phyloP scores from a whole-genome alignment of 2,329 filamentous ascomycete genomes.

The Immersiporthe knoxdaviesiana region DNA sequence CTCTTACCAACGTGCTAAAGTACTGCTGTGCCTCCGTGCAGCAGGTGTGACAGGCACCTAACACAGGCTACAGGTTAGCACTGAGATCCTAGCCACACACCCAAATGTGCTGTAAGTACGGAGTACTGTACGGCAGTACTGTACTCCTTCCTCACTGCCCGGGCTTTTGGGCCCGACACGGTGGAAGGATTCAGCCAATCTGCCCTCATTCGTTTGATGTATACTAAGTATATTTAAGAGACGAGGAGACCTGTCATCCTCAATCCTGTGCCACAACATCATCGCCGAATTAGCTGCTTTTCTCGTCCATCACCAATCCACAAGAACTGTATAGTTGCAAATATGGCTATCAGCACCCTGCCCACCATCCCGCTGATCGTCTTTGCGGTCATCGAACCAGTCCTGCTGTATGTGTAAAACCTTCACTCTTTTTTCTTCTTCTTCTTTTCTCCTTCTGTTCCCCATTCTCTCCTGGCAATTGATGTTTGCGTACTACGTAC shows the following conservation, averaged over 20 bases:
- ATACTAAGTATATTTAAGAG: neutral
- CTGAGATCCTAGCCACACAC: neutral
- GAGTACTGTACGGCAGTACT: neutral
- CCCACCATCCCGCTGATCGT: constrained; percentile 19
- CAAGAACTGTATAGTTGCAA: neutral
- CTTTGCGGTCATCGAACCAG: constrained; percentile 16
- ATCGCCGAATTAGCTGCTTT: neutral
- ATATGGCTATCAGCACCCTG: constrained; percentile 17
- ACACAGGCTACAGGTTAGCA: neutral
- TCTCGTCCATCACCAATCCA: neutral
- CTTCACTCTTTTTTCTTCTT: too few species aligned
- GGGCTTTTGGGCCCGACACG: too few species aligned
- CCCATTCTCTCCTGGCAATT: neutral
- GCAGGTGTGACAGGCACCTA: neutral
- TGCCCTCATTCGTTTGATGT: neutral
- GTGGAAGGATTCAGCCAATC: neutral
- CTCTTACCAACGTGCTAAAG: neutral
- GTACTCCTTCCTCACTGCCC: neutral
- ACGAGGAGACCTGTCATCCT: neutral
- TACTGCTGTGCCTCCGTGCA: neutral
- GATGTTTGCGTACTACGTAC: neutral
- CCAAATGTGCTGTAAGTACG: too few species aligned
- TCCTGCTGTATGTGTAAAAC: constrained; percentile 2
- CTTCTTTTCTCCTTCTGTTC: too few species aligned
- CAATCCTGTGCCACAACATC: neutral